These are phyloP conservation scores for Aureobasidium sp. DNA, from an alignment of 2,329 filamentous ascomycete species.

Conservation along the genomic window DNA sequence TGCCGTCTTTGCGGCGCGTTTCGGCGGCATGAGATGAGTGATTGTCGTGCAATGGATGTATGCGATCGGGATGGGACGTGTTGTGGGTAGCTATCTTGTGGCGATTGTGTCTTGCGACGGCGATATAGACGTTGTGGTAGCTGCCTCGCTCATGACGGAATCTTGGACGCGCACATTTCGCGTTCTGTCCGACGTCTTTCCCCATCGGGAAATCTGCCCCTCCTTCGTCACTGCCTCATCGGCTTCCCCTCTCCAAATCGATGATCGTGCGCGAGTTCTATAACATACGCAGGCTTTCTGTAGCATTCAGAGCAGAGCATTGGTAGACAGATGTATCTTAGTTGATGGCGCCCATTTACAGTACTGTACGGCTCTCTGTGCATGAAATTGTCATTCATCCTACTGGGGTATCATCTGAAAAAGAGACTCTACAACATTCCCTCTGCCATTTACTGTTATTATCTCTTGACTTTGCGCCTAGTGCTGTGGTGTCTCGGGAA, in stretches of 20 bases:
- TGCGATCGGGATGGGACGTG: neutral
- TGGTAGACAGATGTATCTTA: no score
- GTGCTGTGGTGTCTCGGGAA: slow-evolving; percentile 5
- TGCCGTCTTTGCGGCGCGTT: slow-evolving; percentile 19
- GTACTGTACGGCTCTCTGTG: neutral
- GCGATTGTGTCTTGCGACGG: neutral
- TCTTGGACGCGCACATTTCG: slow-evolving; percentile 6
- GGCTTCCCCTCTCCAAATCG: neutral
- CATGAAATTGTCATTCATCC: neutral
- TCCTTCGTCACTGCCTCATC: neutral
- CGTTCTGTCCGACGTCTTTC: neutral
- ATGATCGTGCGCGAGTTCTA: no score
- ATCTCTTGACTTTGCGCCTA: neutral
- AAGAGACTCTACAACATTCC: neutral
- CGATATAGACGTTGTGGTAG: neutral
- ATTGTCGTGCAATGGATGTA: neutral
- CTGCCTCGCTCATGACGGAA: slow-evolving; percentile 12
- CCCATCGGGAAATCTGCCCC: neutral
- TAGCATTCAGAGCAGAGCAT: no score
- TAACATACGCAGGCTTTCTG: no score
- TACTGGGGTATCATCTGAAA: neutral
- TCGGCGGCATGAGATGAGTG: slow-evolving; percentile 10
- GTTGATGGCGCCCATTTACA: neutral
- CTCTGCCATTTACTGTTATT: neutral
- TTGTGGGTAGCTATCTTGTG: neutral